These are phyloP conservation scores for Phalaenopsis hybrid DNA, from an alignment of 116 monocot species.

Conservation along the genomic window DNA sequence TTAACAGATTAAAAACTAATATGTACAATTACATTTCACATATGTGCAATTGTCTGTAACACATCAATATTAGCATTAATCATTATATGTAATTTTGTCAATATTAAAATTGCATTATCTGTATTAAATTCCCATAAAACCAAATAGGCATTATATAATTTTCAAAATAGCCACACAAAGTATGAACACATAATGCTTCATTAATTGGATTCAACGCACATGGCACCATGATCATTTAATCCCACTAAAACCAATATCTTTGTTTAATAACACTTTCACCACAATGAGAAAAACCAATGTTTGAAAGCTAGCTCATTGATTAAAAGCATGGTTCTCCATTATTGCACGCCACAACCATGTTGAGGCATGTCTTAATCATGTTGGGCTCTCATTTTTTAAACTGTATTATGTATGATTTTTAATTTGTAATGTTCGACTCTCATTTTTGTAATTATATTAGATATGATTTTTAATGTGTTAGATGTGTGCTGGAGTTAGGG, in stretches of 20 bases:
- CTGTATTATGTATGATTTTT: background rate
- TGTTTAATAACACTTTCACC: background rate
- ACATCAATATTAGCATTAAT: background rate
- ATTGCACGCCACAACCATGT: background rate
- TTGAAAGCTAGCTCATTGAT: background rate
- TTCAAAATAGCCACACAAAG: background rate
- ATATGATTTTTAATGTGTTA: background rate
- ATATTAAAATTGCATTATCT: background rate
- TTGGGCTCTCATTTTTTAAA: background rate
- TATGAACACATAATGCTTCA: background rate
- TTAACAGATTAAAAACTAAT: background rate
- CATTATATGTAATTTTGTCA: background rate
- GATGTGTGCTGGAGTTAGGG: background rate
- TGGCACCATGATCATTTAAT: background rate
- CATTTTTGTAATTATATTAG: background rate
- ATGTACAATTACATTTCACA: background rate
- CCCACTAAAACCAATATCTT: background rate
- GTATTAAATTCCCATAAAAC: background rate
- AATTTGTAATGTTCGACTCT: background rate
- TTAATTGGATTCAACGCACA: background rate
- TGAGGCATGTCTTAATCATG: background rate
- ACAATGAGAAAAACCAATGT: background rate
- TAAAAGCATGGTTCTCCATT: background rate
- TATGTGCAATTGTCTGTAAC: background rate
- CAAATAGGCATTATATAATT: background rate